Evolutionary conservation across 208 protist genomes (phyloP), one percentile per base, ranked within the genome.

Genomic region (Leishmania turanica): DNA sequence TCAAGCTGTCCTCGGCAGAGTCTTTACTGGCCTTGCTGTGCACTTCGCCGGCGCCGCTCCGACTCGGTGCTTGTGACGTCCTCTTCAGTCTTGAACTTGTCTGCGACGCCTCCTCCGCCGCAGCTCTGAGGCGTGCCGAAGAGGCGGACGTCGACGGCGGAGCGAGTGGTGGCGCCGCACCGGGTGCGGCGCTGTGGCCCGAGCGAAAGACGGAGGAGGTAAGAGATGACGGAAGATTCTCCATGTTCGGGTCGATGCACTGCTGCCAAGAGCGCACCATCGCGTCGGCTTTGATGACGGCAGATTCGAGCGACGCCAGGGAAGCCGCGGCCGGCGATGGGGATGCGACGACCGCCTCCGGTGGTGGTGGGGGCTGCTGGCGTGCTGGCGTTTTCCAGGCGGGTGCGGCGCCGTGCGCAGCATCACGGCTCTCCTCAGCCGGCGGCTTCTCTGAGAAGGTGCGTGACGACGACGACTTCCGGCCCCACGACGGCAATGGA

Each of bases 261-360:
- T 64, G 53, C 73, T 77, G 73, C 73, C 73, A 77, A 19, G 53
- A 45, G 73, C 45, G 73, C 73, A 77, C 54, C 27, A 34, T 49
- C 17, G n/a, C 53, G 31, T 76, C 51, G 13, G 72, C 53, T 45
- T 42, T 40, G 5, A 27, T n/a, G 49, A 13, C 3, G n/a, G 24
- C 3, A 56, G n/a, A 27, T 15, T 75, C 49, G 11, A 45, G 45
- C 19, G 54, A 56, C 27, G 31, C 72, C 49, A 54, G 47, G 8
- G 73, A 19, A 17, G 54, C 56, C 0, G 54, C 53, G 9, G 37
- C 21, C 21, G 51, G 3, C 24, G 73, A 77, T 56, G 54, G 37
- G 37, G 56, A 56, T 27, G 19, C 17, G 49, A 24, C 34, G 51
- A 45, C 47, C 17, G 72, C 15, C 51, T 54, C 51, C 17, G 51